Conservation (phyloP, 805 yeast species). For the Metschnikowia santaceciliae region DNA sequence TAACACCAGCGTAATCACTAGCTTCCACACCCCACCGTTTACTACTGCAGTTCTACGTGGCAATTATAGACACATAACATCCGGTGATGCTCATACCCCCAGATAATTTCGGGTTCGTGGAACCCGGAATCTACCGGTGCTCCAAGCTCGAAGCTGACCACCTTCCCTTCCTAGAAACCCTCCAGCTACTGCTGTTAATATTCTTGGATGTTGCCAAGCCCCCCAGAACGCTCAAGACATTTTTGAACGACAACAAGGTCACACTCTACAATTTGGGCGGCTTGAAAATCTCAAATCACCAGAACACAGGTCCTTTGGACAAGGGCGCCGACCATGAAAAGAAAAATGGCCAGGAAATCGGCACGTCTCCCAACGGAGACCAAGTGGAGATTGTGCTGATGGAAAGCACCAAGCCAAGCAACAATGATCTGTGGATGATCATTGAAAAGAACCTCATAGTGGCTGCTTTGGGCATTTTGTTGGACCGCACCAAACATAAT, state of each 20-base stretch:
- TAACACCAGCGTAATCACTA: neutral
- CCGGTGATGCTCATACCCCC: constrained; percentile 80
- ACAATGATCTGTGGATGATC: constrained; percentile 69
- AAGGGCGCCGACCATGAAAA: constrained; percentile 5
- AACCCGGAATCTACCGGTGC: constrained; percentile 79
- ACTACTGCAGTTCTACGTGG: no score
- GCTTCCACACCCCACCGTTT: neutral
- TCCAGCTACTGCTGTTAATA: constrained; percentile 63
- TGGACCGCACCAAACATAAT: constrained; percentile 64
- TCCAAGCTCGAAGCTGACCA: constrained; percentile 72
- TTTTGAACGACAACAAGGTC: constrained; percentile 54
- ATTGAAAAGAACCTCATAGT: constrained; percentile 62
- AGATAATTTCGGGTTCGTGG: constrained; percentile 87
- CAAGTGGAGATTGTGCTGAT: constrained; percentile 25
- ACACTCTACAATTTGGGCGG: constrained; percentile 48
- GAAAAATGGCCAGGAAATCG: constrained; percentile 1
- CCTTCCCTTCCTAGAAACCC: constrained; percentile 72
- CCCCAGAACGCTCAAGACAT: constrained; percentile 62
- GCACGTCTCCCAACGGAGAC: constrained; percentile 12
- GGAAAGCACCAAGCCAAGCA: constrained; percentile 20
- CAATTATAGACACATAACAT: neutral
- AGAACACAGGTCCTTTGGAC: constrained; percentile 20
- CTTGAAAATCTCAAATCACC: constrained; percentile 36
- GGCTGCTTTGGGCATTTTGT: constrained; percentile 59
- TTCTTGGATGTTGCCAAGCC: constrained; percentile 85